phyloP scores from a whole-genome alignment of 352 stramenopile species.

The Phytophthora citricola region DNA sequence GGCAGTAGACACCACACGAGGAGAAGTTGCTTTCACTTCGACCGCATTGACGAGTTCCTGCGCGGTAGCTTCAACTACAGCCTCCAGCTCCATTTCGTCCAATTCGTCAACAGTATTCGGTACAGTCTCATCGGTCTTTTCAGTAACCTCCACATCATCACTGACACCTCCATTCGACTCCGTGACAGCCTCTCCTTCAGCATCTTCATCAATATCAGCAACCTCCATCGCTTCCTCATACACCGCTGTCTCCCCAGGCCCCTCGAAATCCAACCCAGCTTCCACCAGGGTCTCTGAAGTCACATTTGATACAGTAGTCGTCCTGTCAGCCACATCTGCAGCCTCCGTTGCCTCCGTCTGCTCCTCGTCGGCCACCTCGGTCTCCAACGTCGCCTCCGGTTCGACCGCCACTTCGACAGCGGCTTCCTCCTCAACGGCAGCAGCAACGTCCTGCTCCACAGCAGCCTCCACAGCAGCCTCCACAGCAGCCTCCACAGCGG shows the following conservation, averaged over 20 bases:
- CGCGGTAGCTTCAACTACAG: constrained; percentile 11
- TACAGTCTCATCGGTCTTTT: too few species aligned
- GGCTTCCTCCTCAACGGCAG: not conserved
- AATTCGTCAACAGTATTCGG: too few species aligned
- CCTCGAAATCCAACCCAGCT: not conserved
- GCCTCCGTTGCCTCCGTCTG: not conserved
- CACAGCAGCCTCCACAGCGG: not conserved
- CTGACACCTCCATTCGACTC: not conserved
- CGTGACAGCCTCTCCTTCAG: not conserved
- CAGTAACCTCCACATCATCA: not conserved
- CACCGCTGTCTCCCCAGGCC: not conserved
- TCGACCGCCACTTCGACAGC: not conserved
- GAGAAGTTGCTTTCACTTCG: constrained; percentile 15
- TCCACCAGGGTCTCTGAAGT: not conserved
- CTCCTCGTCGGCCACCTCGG: not conserved
- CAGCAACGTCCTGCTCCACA: not conserved
- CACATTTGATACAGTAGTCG: not conserved
- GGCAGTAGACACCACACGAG: constrained; percentile 24
- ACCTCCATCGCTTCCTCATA: not conserved
- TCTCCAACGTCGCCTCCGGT: not conserved
- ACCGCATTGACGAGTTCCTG: constrained; percentile 20
- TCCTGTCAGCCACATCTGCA: not conserved
- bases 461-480: too few species aligned
- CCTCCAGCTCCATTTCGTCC: constrained; percentile 15
- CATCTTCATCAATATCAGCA: not conserved